Conservation (phyloP, 1,284 basidiomycete species). For the Moesziomyces parantarcticus region DNA sequence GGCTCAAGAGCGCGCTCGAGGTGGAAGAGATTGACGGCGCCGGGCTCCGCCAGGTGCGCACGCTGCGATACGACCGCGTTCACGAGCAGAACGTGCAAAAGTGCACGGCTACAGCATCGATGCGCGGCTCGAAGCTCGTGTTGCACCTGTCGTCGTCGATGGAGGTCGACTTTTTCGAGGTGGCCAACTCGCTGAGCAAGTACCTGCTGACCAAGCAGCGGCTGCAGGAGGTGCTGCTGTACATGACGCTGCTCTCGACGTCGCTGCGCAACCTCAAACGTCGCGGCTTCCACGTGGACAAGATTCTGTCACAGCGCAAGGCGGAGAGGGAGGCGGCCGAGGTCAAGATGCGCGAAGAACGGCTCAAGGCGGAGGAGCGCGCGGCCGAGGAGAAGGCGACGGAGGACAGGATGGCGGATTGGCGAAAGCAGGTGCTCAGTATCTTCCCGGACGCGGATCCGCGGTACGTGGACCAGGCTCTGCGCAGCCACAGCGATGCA, state of each 20-base stretch:
- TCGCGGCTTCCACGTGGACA: conserved; percentile 82
- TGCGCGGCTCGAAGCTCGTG: conserved; percentile 74
- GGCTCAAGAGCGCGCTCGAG: conserved; percentile 78
- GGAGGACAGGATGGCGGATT: conserved; percentile 36
- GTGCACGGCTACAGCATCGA: conserved; percentile 58
- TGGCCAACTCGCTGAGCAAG: conserved; percentile 62
- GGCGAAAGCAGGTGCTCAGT: conserved; percentile 52
- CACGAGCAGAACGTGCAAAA: conserved; percentile 58
- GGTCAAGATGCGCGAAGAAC: conserved; percentile 57
- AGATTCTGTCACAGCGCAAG: conserved; percentile 86
- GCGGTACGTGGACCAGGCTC: conserved; percentile 53
- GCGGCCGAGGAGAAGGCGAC: conserved; percentile 50
- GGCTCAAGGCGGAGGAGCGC: conserved; percentile 54
- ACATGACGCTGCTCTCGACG: conserved; percentile 92
- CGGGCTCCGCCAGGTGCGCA: conserved; percentile 60
- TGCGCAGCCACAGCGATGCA: conserved; percentile 56
- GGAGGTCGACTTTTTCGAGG: conserved; percentile 88
- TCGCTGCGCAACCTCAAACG: conserved; percentile 84
- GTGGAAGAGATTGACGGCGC: conserved; percentile 63
- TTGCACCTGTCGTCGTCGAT: conserved; percentile 80
- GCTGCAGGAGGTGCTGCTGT: conserved; percentile 73
- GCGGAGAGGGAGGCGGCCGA: conserved; percentile 77
- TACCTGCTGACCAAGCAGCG: conserved; percentile 61
- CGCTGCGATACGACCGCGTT: conserved; percentile 49
- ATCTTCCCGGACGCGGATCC: conserved; percentile 68